Percentiles rank a stretch among this genome's conserved stretches.
phyloP scores from a whole-genome alignment of 306 rosid species.

The Myrica gale region DNA sequence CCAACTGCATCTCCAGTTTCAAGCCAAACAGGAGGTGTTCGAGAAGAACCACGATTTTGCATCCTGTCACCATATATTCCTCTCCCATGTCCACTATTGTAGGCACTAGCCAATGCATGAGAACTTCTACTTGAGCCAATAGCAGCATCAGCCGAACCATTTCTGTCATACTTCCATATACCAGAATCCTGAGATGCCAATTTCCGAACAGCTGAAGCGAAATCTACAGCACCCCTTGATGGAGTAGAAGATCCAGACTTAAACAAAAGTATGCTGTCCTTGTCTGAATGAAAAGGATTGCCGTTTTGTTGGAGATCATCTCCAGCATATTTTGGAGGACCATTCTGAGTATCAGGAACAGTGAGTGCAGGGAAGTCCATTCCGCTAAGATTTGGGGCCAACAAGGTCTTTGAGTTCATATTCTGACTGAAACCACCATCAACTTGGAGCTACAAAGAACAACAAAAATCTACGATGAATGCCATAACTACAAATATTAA shows the following conservation, averaged over 20 bases:
- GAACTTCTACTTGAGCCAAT: constrained; percentile 84
- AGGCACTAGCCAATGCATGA: constrained; percentile 57
- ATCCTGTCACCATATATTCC: constrained; percentile 57
- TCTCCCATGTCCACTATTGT: constrained; percentile 67
- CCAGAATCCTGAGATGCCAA: constrained; percentile 91
- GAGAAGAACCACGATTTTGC: constrained; percentile 67
- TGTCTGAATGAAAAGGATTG: constrained; percentile 59
- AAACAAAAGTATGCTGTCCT: constrained; percentile 68
- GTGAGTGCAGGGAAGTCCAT: constrained; percentile 88
- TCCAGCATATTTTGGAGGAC: constrained; percentile 53
- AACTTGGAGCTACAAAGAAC: constrained; percentile 77
- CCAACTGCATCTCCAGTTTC: constrained; percentile 98
- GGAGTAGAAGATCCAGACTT: constrained; percentile 68
- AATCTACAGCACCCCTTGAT: constrained; percentile 72
- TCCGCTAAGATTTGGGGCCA: constrained; percentile 69
- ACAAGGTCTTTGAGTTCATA: constrained; percentile 62
- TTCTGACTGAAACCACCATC: constrained; percentile 74
- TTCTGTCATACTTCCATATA: constrained; percentile 79
- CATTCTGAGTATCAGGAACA: constrained; percentile 53
- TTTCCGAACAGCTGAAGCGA: constrained; percentile 93
- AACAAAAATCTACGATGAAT: constrained; percentile 26
- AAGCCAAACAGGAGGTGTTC: constrained; percentile 87
- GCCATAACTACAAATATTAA: neutral
- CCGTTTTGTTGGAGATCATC: constrained; percentile 68
- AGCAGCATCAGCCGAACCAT: constrained; percentile 64